These are phyloP conservation scores for Cerrena zonata DNA, from an alignment of 1,284 basidiomycete species.

Conservation along the genomic window DNA sequence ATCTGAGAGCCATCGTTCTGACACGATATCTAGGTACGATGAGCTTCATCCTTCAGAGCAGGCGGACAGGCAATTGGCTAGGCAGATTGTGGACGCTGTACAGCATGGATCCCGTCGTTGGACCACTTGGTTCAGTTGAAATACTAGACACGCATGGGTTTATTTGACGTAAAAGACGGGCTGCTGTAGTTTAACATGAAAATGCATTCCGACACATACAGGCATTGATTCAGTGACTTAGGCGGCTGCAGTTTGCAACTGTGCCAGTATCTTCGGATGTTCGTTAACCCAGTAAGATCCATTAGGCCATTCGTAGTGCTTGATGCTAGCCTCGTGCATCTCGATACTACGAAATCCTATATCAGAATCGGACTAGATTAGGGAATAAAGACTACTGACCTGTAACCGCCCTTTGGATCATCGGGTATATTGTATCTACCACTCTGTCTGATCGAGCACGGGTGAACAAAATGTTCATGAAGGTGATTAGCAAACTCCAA, in stretches of 20 bases:
- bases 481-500: slow-evolving; percentile 86
- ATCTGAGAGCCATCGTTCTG: neutral
- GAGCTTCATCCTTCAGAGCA: slow-evolving; percentile 54
- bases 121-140: slow-evolving; percentile 16
- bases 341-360: slow-evolving; percentile 53
- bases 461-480: slow-evolving; percentile 88
- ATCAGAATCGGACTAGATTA: neutral
- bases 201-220: no score
- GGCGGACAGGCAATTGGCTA: slow-evolving; percentile 43
- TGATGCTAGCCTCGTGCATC: slow-evolving; percentile 67
- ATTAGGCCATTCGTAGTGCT: slow-evolving; percentile 69
- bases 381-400: slow-evolving; percentile 33
- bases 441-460: slow-evolving; percentile 79
- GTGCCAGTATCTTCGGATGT: slow-evolving; percentile 14
- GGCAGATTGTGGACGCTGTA: slow-evolving; percentile 12
- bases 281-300: slow-evolving; percentile 62
- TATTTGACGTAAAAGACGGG: no score
- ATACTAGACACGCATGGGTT: no score
- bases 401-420: slow-evolving; percentile 66
- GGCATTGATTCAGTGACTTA: neutral
- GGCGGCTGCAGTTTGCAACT: neutral
- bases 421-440: slow-evolving; percentile 82
- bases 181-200: no score
- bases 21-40: slow-evolving; percentile 38
- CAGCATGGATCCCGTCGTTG: slow-evolving; percentile 5